Evolutionary conservation across 257 asterid genomes (phyloP), one percentile per base, ranked within the genome.

Genomic region (Plantago elongata): DNA sequence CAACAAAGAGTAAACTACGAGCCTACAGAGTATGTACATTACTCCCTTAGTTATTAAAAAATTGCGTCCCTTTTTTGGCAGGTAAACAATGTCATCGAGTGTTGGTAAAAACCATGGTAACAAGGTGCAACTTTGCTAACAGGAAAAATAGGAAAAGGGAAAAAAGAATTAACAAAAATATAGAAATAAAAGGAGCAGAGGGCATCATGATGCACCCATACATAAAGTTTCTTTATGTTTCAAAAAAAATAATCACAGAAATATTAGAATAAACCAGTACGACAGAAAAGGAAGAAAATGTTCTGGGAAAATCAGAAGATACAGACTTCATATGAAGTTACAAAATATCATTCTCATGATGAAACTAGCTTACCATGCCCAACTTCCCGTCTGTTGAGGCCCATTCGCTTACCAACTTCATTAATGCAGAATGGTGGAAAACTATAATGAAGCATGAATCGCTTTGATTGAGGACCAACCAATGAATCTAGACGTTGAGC

Each of bases 391-490:
- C 99, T 87, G 70, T 87, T 89, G 65, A 93, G 79, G 47, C 99
- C 99, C 66, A 75, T 72, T 68, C 89, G 79, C 76, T 93, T 93
- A 57, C 99, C 97, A 58, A 89, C 96, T 84, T 93, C 99, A 74
- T 93, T 87, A 47, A 81, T 93, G 77, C 91, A 89, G 69, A 77
- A 93, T 61, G 99, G 99, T 66, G 96, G 99, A 71, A 93, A 93
- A 74, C 88, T 87, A 61, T 93, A 93, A 68, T 93, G 99, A 74
- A 89, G 97, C 99, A 89, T 89, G 82, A 93, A 89, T 37, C 88
- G 83, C 88, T 93, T 93, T 64, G 86, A 78, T 70, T 95, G 75
- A 76, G 99, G 99, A 71, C 97, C 97, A 67, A 89, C 99, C 63
- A 89, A 42, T 5, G 99, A 87, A 43, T 83, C 91, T 63, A 89